Evolutionary conservation across 2,329 filamentous ascomycete genomes (phyloP).

Genomic region (Ophiostoma himal-ulmi): DNA sequence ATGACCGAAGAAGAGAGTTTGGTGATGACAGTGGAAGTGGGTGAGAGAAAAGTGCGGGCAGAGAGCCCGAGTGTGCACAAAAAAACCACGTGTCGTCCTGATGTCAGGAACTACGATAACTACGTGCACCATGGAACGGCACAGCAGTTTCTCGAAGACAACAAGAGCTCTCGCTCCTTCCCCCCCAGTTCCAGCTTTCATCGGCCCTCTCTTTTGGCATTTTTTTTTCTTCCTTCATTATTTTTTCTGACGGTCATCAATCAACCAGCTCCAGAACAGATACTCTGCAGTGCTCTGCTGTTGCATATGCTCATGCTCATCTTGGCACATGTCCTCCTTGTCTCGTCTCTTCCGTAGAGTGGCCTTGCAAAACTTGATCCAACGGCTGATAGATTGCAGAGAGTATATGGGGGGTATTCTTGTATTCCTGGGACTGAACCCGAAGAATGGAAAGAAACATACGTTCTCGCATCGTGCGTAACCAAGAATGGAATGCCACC

Average conservation of each 20-base stretch:
- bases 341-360: slow-evolving; percentile 25
- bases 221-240: not conserved
- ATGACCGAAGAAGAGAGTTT: not conserved
- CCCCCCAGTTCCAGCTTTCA: not conserved
- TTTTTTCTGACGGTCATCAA: not conserved
- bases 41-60: not conserved
- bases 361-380: slow-evolving; percentile 93
- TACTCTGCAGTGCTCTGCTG: not conserved
- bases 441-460: slow-evolving; percentile 60
- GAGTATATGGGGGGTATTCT: not conserved
- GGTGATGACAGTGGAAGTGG: not conserved
- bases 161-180: not conserved
- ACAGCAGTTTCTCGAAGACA: slow-evolving; percentile 12
- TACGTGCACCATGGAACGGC: slow-evolving; percentile 10
- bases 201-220: not conserved
- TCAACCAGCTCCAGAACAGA: not conserved
- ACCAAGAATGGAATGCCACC: slow-evolving; percentile 99
- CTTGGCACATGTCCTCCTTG: slow-evolving; percentile 8
- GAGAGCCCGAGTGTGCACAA: not conserved
- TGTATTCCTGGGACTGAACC: slow-evolving; percentile 12
- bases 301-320: slow-evolving; percentile 5
- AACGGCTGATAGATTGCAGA: slow-evolving; percentile 99
- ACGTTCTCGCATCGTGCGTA: slow-evolving; percentile 99
- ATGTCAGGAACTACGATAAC: not conserved
- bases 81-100: slow-evolving; percentile 9